phyloP scores from a whole-genome alignment of 352 stramenopile species.

The Phytophthora fragariaefolia region DNA sequence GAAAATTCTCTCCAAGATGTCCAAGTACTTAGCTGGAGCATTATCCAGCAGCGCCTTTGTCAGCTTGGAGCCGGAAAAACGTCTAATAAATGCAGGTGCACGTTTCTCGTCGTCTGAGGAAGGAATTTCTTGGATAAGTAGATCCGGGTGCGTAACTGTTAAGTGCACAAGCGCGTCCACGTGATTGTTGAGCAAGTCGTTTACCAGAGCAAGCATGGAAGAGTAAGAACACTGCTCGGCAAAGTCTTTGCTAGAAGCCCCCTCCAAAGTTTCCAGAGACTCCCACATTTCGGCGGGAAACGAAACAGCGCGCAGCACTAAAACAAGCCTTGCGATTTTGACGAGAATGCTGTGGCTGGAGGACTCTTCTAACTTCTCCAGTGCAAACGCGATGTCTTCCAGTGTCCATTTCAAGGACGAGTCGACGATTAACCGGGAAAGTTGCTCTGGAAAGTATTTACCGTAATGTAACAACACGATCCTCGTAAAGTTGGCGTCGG shows the following conservation, averaged over 20 bases:
- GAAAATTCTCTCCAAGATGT: conserved; percentile 71
- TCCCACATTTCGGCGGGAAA: conserved; percentile 42
- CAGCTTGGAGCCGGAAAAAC: conserved; percentile 52
- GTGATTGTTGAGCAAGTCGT: conserved; percentile 52
- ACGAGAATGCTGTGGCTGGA: conserved; percentile 59
- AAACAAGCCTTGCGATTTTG: conserved; percentile 68
- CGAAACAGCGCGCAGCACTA: conserved; percentile 56
- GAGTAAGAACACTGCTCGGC: conserved; percentile 40
- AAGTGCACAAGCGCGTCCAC: conserved; percentile 59
- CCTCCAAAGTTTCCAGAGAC: conserved; percentile 16
- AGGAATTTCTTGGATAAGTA: conserved; percentile 48
- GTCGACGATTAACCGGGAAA: conserved; percentile 75
- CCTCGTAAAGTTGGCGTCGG: conserved; percentile 57
- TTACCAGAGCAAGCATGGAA: conserved; percentile 45
- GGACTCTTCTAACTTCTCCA: conserved; percentile 59
- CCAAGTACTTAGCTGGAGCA: conserved; percentile 49
- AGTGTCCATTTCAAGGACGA: conserved; percentile 76
- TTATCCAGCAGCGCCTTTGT: conserved; percentile 51
- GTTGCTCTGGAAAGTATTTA: conserved; percentile 76
- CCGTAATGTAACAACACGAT: conserved; percentile 76
- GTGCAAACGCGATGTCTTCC: conserved; percentile 70
- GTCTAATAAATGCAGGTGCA: conserved; percentile 3
- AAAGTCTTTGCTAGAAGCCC: conserved; percentile 18
- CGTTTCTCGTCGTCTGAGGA: conserved; percentile 1
- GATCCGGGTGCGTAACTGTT: conserved; percentile 63